Percentiles rank a stretch among this genome's conserved stretches.
Evolutionary conservation across 805 yeast genomes (phyloP).

Genomic region (Jamesozyma piceae): DNA sequence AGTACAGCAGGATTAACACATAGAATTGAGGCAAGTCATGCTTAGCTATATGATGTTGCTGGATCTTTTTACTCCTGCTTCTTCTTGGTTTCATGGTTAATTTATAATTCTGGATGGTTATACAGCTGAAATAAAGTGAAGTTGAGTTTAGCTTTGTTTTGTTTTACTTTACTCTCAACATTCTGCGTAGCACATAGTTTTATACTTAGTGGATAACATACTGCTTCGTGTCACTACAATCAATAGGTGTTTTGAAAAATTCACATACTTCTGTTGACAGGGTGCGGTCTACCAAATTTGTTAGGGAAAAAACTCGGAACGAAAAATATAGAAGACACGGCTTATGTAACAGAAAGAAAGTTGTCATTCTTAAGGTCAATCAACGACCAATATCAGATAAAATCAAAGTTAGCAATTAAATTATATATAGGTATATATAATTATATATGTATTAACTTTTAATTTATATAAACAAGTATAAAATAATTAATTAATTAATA

Average conservation of each 20-base stretch:
- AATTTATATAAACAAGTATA: background rate
- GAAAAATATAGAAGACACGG: too few species aligned
- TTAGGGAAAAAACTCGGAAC: too few species aligned
- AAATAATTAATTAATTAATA: background rate
- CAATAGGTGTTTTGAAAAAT: too few species aligned
- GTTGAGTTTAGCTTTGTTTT: background rate
- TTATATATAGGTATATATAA: background rate
- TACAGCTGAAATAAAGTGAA: background rate
- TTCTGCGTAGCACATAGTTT: too few species aligned
- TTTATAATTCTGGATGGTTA: too few species aligned
- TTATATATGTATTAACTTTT: background rate
- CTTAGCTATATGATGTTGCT: conserved; percentile 17
- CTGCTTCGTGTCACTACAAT: too few species aligned
- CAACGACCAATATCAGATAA: too few species aligned
- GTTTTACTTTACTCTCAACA: background rate
- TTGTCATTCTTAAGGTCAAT: too few species aligned
- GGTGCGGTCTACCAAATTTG: too few species aligned
- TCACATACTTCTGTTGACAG: too few species aligned
- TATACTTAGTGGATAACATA: too few species aligned
- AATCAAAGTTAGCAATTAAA: background rate
- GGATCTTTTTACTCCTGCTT: background rate
- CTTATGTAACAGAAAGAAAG: too few species aligned
- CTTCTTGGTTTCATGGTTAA: conserved; percentile 6
- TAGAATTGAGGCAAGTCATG: conserved; percentile 67
- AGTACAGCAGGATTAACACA: conserved; percentile 62